Evolutionary conservation across 305 asterid genomes (phyloP), one percentile per base, ranked within the genome.

Genomic region (Lippia alba): DNA sequence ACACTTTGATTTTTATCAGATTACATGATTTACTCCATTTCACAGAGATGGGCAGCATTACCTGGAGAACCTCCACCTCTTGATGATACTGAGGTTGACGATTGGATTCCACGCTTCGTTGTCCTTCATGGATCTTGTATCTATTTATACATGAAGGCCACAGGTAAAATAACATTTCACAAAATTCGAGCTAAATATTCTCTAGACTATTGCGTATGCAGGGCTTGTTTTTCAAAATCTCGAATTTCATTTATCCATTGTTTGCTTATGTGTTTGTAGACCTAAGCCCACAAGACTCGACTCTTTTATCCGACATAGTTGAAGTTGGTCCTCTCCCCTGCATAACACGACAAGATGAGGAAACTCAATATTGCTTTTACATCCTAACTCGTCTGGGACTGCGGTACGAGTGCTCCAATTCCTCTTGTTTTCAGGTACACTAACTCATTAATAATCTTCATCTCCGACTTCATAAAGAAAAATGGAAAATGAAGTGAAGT

Each of bases 31-130:
- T 36, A 36, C 41, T 64, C 61, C 62, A 56, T 58, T 77, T 67
- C 51, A 8, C 69, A 94, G 99, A 83, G 98, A 83, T 90, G 97
- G 97, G 89, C 89, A 61, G 91, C 96, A 71, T 84, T 92, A 73
- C 98, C 98, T 1, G 97, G 98, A 61, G 98, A 92, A 78, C 95
- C 91, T 76, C 92, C 78, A 57, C 89, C 93, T 10, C 69, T 92
- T 0, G 98, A 92, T 76, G 98, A 91, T 69, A 69, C 83, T 57
- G 98, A 92, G 71, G 96, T 92, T 76, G 96, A 92, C 64, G 98
- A 92, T 79, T 91, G 98, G 98, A 82, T 90, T 78, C 98, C 93
- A 50, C 96, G 96, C 77, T 92, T 92, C 75, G 79, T 92, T 66
- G 95, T 92, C 70, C 97, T 92, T 71, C 98, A 91, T 18, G 97